A percentile compares a stretch with the other conserved stretches of the same genome.
phyloP scores from a whole-genome alignment of 1,284 basidiomycete genomes.

The Sporisorium reilianum region DNA sequence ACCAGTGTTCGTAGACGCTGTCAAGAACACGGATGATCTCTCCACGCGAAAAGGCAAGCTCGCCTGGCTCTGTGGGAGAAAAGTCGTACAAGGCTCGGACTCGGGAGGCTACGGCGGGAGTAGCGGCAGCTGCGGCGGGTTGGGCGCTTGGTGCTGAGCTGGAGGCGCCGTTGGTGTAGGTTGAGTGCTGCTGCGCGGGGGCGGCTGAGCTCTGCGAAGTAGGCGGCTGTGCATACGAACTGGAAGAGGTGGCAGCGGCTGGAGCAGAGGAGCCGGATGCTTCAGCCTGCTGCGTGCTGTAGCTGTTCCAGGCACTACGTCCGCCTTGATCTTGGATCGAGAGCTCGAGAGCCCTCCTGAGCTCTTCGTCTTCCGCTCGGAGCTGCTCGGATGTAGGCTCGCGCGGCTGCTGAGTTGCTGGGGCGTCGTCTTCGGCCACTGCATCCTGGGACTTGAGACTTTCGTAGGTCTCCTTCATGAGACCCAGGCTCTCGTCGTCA shows the following conservation, averaged over 20 bases:
- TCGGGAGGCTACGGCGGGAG: constrained; percentile 61
- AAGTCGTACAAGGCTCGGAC: constrained; percentile 93
- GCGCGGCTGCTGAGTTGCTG: constrained; percentile 11
- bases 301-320: constrained; percentile 25
- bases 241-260: constrained; percentile 26
- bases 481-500: constrained; percentile 81
- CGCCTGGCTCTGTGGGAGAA: constrained; percentile 86
- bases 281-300: constrained; percentile 29
- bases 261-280: constrained; percentile 35
- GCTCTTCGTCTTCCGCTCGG: constrained; percentile 66
- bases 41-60: constrained; percentile 90
- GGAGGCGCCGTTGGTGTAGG: constrained; percentile 35
- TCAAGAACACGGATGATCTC: constrained; percentile 97
- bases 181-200: constrained; percentile 71
- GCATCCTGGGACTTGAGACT: constrained; percentile 78
- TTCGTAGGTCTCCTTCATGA: constrained; percentile 92
- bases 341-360: constrained; percentile 63
- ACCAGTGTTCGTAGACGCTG: constrained; percentile 97
- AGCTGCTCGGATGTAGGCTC: constrained; percentile 58
- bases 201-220: constrained; percentile 28
- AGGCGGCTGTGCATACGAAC: constrained; percentile 20
- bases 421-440: constrained; percentile 40
- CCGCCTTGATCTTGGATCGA: constrained; percentile 66
- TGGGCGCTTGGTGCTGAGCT: constrained; percentile 3
- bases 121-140: constrained; percentile 6